Conservation (phyloP, 1,284 basidiomycete genomes). For the Papiliotrema terrestris region DNA sequence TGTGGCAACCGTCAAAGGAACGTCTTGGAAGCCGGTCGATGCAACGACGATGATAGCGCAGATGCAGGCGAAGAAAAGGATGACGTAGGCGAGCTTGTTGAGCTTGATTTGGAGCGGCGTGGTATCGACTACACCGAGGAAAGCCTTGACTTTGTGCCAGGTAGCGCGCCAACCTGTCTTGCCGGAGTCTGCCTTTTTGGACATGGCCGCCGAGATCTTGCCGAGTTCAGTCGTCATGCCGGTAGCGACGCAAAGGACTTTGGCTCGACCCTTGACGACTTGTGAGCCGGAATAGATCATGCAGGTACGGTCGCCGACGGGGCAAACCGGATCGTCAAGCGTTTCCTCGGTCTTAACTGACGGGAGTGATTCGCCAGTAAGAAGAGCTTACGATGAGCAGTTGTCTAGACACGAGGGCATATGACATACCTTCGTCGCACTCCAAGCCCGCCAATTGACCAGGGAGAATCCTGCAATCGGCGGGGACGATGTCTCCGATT, state of each 20-base stretch:
- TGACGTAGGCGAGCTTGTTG: conserved; percentile 59
- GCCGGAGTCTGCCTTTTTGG: conserved; percentile 43
- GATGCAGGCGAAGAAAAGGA: conserved; percentile 58
- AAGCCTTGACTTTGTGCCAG: conserved; percentile 46
- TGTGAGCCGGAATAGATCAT: conserved; percentile 56
- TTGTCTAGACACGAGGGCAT: no score
- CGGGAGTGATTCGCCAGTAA: conserved; percentile 62
- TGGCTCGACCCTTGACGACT: conserved; percentile 63
- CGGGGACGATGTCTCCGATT: conserved; percentile 60
- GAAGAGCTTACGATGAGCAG: no score
- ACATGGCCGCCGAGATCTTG: conserved; percentile 56
- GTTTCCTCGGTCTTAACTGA: conserved; percentile 45
- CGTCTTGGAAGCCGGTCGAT: conserved; percentile 54
- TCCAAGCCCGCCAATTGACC: conserved; percentile 54
- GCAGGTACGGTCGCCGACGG: conserved; percentile 24
- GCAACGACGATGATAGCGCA: conserved; percentile 60
- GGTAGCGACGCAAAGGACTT: conserved; percentile 58
- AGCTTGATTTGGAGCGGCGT: conserved; percentile 63
- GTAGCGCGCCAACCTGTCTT: conserved; percentile 41
- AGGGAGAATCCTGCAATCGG: conserved; percentile 55
- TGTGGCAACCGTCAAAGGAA: conserved; percentile 47
- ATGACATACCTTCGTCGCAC: conserved; percentile 62
- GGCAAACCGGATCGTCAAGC: conserved; percentile 43
- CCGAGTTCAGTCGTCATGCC: conserved; percentile 67
- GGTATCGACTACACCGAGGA: conserved; percentile 51